Evolutionary conservation across 2,329 filamentous ascomycete species (phyloP), one percentile per base, ranked within the genome.

Genomic region (Emericellopsis cladophorae): DNA sequence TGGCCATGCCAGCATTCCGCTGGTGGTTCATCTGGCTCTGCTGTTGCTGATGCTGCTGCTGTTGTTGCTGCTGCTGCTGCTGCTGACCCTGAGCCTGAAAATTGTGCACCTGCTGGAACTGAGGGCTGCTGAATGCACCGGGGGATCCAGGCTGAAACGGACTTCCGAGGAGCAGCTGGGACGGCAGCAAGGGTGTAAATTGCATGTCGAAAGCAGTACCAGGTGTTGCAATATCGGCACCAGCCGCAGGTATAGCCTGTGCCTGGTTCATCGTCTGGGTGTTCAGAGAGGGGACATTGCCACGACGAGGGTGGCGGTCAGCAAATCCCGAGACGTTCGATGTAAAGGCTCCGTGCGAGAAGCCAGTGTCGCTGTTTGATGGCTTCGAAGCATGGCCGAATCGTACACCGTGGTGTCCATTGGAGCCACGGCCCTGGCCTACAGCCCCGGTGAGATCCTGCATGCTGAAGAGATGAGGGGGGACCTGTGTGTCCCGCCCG

Each of bases 111-210:
- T 74, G 88, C 60, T 92, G 82, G 62, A 95, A 98, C 59, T 95
- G 89, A 32, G 89, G 84, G 49, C 84, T 95, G 46, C 81, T 79
- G 63, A 95, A 96, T 31, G 85, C 81, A 29, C 83, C 85, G 4
- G 90, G 90, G 5, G 86, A 95, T 34, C 89, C 92, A 12, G 92
- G 88, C 65, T 96, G 92, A 65, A 96, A 96, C 15, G 92, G 92
- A 62, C 88, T 95, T 37, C 92, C 92, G 39, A 96, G 81, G 22
- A 98, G 78, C 52, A 98, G 72, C 64, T 95, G 87, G 29, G 90
- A 96, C 31, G 92, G 92, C 31, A 98, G 77, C 49, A 98, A 74
- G 48, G 92, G 90, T 10, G 92, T 95, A 64, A 95, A 96, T 65
- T 96, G 92, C 90, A 96, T 95, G 57, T 96, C 92, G 57, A 88